phyloP scores from a whole-genome alignment of 371 early-diverging fungal species.

The Fennellomyces sp. region DNA sequence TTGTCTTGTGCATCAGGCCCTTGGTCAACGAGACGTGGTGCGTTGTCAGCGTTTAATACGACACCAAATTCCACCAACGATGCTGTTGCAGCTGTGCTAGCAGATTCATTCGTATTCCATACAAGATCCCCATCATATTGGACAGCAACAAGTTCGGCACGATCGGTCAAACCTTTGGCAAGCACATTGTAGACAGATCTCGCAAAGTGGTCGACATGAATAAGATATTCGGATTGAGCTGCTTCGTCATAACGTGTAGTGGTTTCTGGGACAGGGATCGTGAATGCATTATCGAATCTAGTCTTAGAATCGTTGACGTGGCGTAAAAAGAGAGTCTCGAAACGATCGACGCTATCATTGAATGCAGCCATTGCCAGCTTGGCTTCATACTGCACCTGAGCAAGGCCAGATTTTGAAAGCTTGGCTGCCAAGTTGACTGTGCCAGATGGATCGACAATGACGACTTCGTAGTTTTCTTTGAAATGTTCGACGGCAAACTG shows the following conservation, averaged over 20 bases:
- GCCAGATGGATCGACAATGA: constrained; percentile 86
- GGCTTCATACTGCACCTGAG: constrained; percentile 72
- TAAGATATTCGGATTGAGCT: constrained; percentile 63
- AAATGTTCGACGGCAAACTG: constrained; percentile 69
- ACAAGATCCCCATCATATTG: constrained; percentile 27
- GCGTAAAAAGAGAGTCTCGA: constrained; percentile 74
- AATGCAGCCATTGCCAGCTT: constrained; percentile 62
- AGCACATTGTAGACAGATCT: constrained; percentile 54
- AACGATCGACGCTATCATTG: constrained; percentile 68
- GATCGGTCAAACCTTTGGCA: constrained; percentile 68
- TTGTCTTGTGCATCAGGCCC: constrained; percentile 77
- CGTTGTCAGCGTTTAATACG: constrained; percentile 68
- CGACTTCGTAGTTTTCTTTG: constrained; percentile 67
- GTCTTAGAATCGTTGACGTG: constrained; percentile 65
- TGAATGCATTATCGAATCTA: constrained; percentile 68
- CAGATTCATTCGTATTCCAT: constrained; percentile 47
- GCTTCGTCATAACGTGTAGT: constrained; percentile 42
- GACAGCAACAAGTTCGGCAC: constrained; percentile 61
- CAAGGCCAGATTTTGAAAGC: constrained; percentile 59
- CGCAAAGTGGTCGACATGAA: constrained; percentile 54
- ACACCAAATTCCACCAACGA: constrained; percentile 58
- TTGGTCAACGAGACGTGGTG: constrained; percentile 73
- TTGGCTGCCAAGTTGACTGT: constrained; percentile 77
- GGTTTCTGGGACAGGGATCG: constrained; percentile 23
- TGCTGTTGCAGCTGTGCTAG: no score